Evolutionary conservation across 306 rosid species (phyloP).

Genomic region (Betula pendula): DNA sequence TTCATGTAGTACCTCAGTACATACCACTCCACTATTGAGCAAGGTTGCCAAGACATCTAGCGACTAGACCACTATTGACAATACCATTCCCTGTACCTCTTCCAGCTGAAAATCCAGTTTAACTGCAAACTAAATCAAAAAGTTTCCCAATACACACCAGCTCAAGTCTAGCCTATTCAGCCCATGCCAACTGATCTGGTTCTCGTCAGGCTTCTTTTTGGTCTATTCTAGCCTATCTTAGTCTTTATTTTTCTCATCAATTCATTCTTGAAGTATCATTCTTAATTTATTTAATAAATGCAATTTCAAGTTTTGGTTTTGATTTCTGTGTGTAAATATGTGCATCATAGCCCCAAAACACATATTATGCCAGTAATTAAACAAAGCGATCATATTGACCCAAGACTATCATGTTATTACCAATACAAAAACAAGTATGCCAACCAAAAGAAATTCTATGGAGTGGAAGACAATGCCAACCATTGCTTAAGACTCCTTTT

Average conservation of each 20-base stretch:
- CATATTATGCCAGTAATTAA: not conserved
- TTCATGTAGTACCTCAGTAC: not conserved
- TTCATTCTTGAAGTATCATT: not conserved
- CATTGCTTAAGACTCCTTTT: not conserved
- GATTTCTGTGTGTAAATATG: not conserved
- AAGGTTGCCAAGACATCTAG: not conserved
- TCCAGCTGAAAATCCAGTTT: not conserved
- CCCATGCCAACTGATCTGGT: not conserved
- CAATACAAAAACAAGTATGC: not conserved
- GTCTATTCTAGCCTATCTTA: not conserved
- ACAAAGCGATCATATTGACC: conserved; percentile 7
- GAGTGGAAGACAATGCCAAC: not conserved
- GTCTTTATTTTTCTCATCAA: not conserved
- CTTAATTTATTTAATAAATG: conserved; percentile 7
- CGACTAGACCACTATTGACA: not conserved
- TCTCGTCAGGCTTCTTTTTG: not conserved
- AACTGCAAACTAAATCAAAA: not conserved
- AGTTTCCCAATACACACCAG: not conserved
- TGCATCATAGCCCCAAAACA: not conserved
- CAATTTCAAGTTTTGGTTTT: not conserved
- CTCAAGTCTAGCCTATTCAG: not conserved
- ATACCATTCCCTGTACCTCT: not conserved
- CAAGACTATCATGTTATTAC: conserved; percentile 9
- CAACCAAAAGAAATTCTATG: not conserved
- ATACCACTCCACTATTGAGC: not conserved